Base-by-base conservation (phyloP, 2,329 filamentous ascomycete species). In the Aspergillus proliferans region DNA sequence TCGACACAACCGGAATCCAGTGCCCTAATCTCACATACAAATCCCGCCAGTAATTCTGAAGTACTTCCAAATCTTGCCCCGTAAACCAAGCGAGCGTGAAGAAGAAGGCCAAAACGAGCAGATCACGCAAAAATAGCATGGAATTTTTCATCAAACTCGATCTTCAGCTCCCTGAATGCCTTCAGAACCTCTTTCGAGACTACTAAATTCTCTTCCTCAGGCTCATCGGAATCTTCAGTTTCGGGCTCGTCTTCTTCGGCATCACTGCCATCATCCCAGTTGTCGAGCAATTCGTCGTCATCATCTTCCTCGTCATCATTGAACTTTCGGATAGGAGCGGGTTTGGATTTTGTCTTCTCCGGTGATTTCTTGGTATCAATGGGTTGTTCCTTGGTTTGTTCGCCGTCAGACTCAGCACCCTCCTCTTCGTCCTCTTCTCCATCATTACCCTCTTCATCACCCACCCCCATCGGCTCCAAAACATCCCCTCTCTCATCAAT, bases 401-500 rank as follows among this genome's bases (percentile, higher is more conserved):
- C 38, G 3, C 4, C 9, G 4, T 14, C 38, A 18, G 8, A 10
- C 6, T 21, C 15, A 22, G 4, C 10, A 6, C 18, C 24, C 4
- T 4, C 15, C 6, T 2, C 41, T 26, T 43, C 41, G 22, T 14
- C 15, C 6, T 43, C 41, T n/a, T 30, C 41, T 3, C 24, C 14
- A 5, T 30, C 15, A 26, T 43, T 21, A 3, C n/a, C 22, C 7
- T 14, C 14, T 8, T 43, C 6, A 10, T 43, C 41, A 14, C 14
- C 41, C 3, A 14, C n/a, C 7, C 22, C 41, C 41, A 43, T 26
- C 7, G 15, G 14, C 12, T 43, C 21, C n/a, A 30, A 3, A 15
- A 28, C 2, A 28, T 28, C 24, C 24, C 12, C 12, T n/a, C 48
- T 52, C 2, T 43, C 22, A 14, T 51, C 54, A 0, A 48, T 5